phyloP scores from a whole-genome alignment of 2,329 filamentous ascomycete genomes.

The Kalmusia sp. region DNA sequence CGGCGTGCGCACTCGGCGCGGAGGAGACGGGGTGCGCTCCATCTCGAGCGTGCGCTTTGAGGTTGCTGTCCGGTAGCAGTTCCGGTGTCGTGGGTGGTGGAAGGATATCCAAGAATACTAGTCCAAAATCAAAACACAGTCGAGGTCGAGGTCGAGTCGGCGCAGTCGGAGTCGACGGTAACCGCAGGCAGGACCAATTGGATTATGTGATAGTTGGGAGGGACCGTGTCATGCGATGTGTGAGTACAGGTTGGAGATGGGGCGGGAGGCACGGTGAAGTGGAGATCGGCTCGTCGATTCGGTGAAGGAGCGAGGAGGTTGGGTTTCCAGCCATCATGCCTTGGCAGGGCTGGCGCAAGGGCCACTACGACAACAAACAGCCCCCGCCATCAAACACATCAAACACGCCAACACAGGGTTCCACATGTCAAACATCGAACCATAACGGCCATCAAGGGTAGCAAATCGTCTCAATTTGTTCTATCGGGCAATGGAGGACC shows the following conservation, averaged over 20 bases:
- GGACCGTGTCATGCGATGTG: slow-evolving; percentile 5
- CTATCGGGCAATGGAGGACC: slow-evolving; percentile 46
- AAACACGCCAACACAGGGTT: slow-evolving; percentile 30
- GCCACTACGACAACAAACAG: slow-evolving; percentile 15
- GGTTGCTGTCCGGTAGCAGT: slow-evolving; percentile 5
- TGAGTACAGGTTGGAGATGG: neutral
- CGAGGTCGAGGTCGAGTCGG: neutral
- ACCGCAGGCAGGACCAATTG: neutral
- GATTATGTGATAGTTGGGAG: neutral
- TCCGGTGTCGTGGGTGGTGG: slow-evolving; percentile 15
- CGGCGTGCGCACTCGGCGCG: slow-evolving; percentile 67
- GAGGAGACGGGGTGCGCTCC: slow-evolving; percentile 67
- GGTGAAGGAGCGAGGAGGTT: slow-evolving; percentile 14
- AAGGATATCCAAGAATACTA: slow-evolving; percentile 21
- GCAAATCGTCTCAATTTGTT: neutral
- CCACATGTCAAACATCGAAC: slow-evolving; percentile 6
- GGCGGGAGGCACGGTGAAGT: neutral
- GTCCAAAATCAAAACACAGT: slow-evolving; percentile 14
- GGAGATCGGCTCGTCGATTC: neutral
- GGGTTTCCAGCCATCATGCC: slow-evolving; percentile 12
- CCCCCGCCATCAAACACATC: slow-evolving; percentile 29
- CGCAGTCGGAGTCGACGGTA: neutral
- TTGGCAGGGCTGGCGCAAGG: slow-evolving; percentile 12
- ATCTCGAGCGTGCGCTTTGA: slow-evolving; percentile 24
- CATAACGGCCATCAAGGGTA: neutral